Conservation (phyloP, 1,139 yeast species). For the Insectozyma bohioensis region DNA sequence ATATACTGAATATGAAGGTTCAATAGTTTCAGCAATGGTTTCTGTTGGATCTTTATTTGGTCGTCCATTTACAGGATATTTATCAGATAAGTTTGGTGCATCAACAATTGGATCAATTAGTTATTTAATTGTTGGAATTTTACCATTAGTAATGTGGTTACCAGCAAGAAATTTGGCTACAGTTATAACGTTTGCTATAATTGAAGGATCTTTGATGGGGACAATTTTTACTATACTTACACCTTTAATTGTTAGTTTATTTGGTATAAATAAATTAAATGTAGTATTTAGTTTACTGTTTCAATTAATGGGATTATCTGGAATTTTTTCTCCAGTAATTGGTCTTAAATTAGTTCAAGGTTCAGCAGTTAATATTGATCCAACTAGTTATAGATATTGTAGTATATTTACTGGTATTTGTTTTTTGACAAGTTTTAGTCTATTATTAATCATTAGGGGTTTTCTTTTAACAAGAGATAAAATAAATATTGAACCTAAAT, state of each 20-base stretch:
- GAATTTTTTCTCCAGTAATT: slow-evolving; percentile 52
- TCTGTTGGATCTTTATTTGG: slow-evolving; percentile 43
- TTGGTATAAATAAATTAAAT: slow-evolving; percentile 50
- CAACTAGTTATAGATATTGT: slow-evolving; percentile 48
- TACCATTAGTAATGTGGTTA: slow-evolving; percentile 36
- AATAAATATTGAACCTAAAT: too few species aligned
- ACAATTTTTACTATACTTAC: slow-evolving; percentile 30
- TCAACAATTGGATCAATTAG: slow-evolving; percentile 30
- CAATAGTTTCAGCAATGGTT: slow-evolving; percentile 46
- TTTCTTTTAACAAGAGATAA: slow-evolving; percentile 49
- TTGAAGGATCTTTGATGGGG: slow-evolving; percentile 31
- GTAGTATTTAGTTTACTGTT: slow-evolving; percentile 49
- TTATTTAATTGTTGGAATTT: slow-evolving; percentile 25
- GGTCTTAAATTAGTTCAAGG: slow-evolving; percentile 48
- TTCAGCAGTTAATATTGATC: slow-evolving; percentile 32
- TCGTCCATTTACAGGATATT: slow-evolving; percentile 41
- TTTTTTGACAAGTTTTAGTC: slow-evolving; percentile 42
- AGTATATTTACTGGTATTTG: slow-evolving; percentile 54
- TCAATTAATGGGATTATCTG: slow-evolving; percentile 46
- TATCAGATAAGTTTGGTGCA: slow-evolving; percentile 41
- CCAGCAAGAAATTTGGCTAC: slow-evolving; percentile 35
- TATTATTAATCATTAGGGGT: slow-evolving; percentile 44
- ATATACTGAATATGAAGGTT: slow-evolving; percentile 38
- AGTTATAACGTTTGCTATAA: slow-evolving; percentile 24
- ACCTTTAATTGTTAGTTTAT: slow-evolving; percentile 34